phyloP scores from a whole-genome alignment of 768 basidiomycete species.

The Lactarius evosmus region DNA sequence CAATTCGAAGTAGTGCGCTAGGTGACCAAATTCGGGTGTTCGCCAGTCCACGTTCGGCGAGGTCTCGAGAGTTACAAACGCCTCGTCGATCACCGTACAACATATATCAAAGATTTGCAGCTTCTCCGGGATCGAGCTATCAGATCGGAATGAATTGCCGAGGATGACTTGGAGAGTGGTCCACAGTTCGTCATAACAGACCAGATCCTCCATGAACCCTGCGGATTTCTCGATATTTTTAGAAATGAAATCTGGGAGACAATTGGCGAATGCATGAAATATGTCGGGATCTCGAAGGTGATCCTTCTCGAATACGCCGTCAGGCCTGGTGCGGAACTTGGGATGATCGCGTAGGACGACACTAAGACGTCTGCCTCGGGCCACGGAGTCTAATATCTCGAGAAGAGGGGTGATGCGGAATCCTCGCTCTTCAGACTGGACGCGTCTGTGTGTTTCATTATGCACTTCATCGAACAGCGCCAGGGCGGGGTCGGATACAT shows the following conservation, averaged over 20 bases:
- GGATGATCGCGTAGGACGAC: neutral
- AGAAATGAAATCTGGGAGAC: conserved; percentile 1
- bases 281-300: conserved; percentile 7
- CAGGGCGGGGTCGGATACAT: neutral
- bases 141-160: neutral
- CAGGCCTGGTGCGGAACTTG: conserved; percentile 4
- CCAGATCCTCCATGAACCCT: neutral
- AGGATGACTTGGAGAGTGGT: conserved; percentile 3
- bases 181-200: conserved; percentile 12
- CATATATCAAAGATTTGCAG: conserved; percentile 5
- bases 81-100: conserved; percentile 1
- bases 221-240: neutral
- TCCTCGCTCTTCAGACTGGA: neutral
- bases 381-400: neutral
- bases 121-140: neutral
- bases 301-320: conserved; percentile 10
- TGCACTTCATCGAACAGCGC: neutral
- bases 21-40: conserved; percentile 7
- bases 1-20: conserved; percentile 1
- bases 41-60: conserved; percentile 8
- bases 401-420: neutral
- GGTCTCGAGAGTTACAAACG: neutral
- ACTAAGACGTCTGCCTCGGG: conserved; percentile 5
- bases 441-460: neutral
- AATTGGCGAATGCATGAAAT: conserved; percentile 5